A percentile compares a stretch with the other conserved stretches of the same genome.
These are phyloP conservation scores for Elongisporangium prolatum DNA, from an alignment of 352 stramenopile genomes.

Conservation along the genomic window DNA sequence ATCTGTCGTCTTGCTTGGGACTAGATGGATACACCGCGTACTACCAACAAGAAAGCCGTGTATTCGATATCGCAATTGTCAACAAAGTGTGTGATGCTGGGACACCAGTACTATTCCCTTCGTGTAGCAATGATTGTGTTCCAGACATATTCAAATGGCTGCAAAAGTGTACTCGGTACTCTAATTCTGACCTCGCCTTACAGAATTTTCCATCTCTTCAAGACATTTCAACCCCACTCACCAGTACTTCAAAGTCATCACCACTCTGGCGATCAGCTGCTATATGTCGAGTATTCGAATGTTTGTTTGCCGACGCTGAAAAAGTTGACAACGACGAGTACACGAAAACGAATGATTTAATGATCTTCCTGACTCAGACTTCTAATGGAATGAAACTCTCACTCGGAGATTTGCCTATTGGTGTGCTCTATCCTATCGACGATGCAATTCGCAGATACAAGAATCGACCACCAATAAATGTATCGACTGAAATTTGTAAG, in stretches of 20 bases:
- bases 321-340: not conserved
- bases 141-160: constrained; percentile 58
- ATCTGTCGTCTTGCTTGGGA: constrained; percentile 23
- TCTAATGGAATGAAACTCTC: constrained; percentile 23
- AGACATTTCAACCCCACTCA: constrained; percentile 5
- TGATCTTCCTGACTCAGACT: constrained; percentile 48
- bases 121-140: constrained; percentile 19
- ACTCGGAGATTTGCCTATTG: constrained; percentile 54
- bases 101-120: not conserved
- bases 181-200: not conserved
- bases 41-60: constrained; percentile 41
- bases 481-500: constrained; percentile 45
- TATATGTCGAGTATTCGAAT: constrained; percentile 38
- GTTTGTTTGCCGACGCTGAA: constrained; percentile 15
- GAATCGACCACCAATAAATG: constrained; percentile 47
- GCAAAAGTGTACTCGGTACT: constrained; percentile 8
- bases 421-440: constrained; percentile 51
- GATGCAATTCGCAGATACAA: constrained; percentile 55
- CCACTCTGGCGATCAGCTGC: constrained; percentile 27
- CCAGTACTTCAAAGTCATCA: not conserved
- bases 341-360: constrained; percentile 27
- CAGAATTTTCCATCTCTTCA: not conserved
- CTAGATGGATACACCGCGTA: constrained; percentile 39
- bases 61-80: not conserved
- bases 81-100: not conserved